Base-by-base conservation (phyloP, 805 yeast genomes). In the Ogataea nonfermentans region DNA sequence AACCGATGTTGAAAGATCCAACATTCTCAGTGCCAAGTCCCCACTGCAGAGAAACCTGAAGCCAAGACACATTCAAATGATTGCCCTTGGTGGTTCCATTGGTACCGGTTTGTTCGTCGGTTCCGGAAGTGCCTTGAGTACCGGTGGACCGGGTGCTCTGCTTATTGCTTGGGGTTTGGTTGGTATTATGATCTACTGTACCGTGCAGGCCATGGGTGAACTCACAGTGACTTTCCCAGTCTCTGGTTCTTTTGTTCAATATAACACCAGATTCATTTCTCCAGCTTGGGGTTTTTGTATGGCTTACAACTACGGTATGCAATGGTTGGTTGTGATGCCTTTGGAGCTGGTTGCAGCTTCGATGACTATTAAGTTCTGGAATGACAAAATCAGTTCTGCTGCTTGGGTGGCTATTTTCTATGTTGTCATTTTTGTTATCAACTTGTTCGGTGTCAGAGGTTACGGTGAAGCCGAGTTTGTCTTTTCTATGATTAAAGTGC, bases 31-130 rank as follows among this genome's bases (percentile, higher is more conserved):
- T 17, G 71, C 78, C 17, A 68, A 66, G 48, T 63, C 78, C 33
- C 79, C 79, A 11, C 63, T 73, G 41, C 61, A 71, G 24, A 66
- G 83, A 48, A 58, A 70, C 7, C 66, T 81, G 36, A 78, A 75
- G 51, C 73, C 76, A 29, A 71, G 90, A 55, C 91, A 85, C 58
- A 62, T 85, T 49, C 79, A 81, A 44, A 80, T 84, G 87, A 85
- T 85, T 63, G 89, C 93, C 35, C 69, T 85, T 46, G 93, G 91
- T 49, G 90, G 91, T 29, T 74, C 84, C 44, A 84, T 86, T 50
- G 95, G 95, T 52, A 81, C 91, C 7, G 95, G 93, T 55, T 68
- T 87, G 36, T 78, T 87, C 46, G 83, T 87, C 23, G 87, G 88
- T 55, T 74, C 88, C 2, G 85, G 86, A 44, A 61, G 71, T 12